phyloP scores from a whole-genome alignment of 192 early-diverging fungal genomes.

The Rhizoclosmatium globosum region DNA sequence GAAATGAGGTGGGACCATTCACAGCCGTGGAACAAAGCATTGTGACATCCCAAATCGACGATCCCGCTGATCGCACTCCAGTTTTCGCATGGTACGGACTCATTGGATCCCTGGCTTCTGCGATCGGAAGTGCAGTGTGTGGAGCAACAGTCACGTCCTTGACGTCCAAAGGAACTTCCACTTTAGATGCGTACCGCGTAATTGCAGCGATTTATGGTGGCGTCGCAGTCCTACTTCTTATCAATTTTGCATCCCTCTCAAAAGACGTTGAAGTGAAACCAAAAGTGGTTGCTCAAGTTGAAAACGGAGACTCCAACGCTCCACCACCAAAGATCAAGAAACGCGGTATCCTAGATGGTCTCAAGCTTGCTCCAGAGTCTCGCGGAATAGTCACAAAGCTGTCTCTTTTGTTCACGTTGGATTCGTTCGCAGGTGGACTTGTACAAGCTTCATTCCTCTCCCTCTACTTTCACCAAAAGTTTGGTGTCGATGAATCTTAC shows the following conservation, averaged over 20 bases:
- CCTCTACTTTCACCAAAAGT: slow-evolving; percentile 29
- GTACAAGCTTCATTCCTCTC: slow-evolving; percentile 28
- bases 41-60: slow-evolving; percentile 1
- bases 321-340: background rate
- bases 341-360: background rate
- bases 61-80: background rate
- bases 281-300: background rate
- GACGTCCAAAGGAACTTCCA: background rate
- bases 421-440: slow-evolving; percentile 28
- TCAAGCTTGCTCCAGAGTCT: slow-evolving; percentile 13
- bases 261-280: background rate
- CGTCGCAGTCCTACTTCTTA: background rate
- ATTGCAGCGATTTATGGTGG: background rate
- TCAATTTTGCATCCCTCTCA: background rate
- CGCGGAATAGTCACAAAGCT: slow-evolving; percentile 26
- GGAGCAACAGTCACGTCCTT: background rate
- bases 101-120: slow-evolving; percentile 29
- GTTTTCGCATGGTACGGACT: slow-evolving; percentile 37
- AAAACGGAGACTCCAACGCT: background rate
- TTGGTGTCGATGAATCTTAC: slow-evolving; percentile 25
- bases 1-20: slow-evolving; percentile 16
- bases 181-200: background rate
- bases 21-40: background rate
- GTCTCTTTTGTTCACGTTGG: slow-evolving; percentile 33
- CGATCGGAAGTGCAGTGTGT: slow-evolving; percentile 19